Evolutionary conservation across 139 green algal species (phyloP).

Genomic region (Auxenochlorella pyrenoidosa): DNA sequence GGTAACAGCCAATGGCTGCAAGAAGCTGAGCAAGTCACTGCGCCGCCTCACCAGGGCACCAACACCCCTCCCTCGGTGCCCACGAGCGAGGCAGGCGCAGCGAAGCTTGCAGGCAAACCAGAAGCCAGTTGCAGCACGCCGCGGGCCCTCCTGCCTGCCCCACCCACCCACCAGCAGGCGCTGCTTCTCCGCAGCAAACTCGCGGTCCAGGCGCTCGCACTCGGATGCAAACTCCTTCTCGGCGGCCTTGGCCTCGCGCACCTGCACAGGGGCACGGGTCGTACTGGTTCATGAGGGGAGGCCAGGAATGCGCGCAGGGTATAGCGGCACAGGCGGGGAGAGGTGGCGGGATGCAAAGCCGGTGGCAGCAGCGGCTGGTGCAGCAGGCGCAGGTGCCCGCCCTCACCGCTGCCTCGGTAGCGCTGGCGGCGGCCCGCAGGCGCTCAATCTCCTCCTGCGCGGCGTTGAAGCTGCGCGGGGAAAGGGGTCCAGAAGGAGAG

Average conservation of each 20-base stretch:
- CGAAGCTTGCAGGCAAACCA: too few relatives aligned
- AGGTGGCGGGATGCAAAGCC: not conserved
- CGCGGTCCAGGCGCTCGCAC: slow-evolving; percentile 32
- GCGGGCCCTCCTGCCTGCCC: not conserved
- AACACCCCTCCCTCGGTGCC: too few relatives aligned
- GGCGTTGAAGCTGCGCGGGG: slow-evolving; percentile 21
- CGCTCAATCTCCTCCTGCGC: slow-evolving; percentile 32
- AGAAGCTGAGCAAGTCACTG: too few relatives aligned
- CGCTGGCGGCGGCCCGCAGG: slow-evolving; percentile 23
- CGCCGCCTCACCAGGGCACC: too few relatives aligned
- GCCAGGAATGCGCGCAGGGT: not conserved
- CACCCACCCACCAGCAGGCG: slow-evolving; percentile 5
- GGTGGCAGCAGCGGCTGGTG: not conserved
- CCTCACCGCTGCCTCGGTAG: slow-evolving; percentile 34
- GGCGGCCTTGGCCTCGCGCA: slow-evolving; percentile 34
- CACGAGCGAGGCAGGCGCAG: too few relatives aligned
- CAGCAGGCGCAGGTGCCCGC: not conserved
- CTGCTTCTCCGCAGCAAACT: slow-evolving; percentile 3
- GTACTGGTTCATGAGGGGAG: not conserved
- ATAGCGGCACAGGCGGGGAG: not conserved
- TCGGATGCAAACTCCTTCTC: slow-evolving; percentile 39
- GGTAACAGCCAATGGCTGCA: too few relatives aligned
- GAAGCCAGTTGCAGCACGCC: too few relatives aligned
- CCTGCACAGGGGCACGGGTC: not conserved
- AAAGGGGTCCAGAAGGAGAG: too few relatives aligned